Percentiles rank a stretch among this genome's conserved stretches.
Evolutionary conservation across 192 early-diverging fungal genomes (phyloP).

Genomic region (Umbelopsis sp.): DNA sequence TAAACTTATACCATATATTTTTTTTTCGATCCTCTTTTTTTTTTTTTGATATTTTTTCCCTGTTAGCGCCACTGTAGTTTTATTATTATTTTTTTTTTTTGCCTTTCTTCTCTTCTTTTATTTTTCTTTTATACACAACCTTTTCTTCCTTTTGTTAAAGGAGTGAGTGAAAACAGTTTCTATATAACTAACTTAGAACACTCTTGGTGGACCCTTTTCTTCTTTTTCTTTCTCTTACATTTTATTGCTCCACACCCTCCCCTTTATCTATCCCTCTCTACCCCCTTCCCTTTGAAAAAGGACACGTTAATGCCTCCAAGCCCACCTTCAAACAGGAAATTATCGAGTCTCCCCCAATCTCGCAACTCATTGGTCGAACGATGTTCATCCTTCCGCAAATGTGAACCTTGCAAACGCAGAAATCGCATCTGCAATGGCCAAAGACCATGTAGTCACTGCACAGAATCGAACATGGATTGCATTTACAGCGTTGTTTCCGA

Average conservation of each 20-base stretch:
- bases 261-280: background rate
- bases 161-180: no score
- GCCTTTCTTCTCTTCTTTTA: background rate
- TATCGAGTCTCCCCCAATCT: conserved; percentile 4
- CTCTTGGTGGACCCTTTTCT: no score
- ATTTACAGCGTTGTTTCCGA: conserved; percentile 33
- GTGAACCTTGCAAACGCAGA: conserved; percentile 33
- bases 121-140: conserved; percentile 10
- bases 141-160: background rate
- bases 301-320: conserved; percentile 27
- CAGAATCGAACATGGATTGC: conserved; percentile 28
- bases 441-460: conserved; percentile 34
- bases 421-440: conserved; percentile 34
- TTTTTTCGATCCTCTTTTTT: background rate
- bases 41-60: no score
- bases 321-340: conserved; percentile 25
- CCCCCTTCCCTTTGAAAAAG: background rate
- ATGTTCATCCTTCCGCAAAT: conserved; percentile 25
- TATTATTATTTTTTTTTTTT: conserved; percentile 11
- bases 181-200: no score
- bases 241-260: no score
- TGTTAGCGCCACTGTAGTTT: background rate
- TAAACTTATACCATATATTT: background rate
- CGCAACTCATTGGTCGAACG: conserved; percentile 21
- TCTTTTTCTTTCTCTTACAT: no score